Conservation (phyloP, 164 flowering plant species). For the Vitis riparia region DNA sequence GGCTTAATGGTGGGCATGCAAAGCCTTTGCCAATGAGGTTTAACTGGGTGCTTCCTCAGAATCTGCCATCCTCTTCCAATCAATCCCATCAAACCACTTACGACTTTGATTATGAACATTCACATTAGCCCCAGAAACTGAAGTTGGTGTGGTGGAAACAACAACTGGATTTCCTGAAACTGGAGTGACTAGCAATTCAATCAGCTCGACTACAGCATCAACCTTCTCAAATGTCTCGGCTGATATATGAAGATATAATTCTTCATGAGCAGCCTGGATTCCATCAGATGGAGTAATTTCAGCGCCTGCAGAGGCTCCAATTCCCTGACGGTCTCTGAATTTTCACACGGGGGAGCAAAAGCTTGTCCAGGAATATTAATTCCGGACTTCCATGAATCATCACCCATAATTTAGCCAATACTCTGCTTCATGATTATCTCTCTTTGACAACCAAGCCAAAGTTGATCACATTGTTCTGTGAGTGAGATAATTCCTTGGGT, state of each 20-base stretch:
- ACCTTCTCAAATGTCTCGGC: slow-evolving; percentile 91
- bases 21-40: too few species aligned
- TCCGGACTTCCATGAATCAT: slow-evolving; percentile 58
- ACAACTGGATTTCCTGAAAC: too few species aligned
- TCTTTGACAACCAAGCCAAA: slow-evolving; percentile 23
- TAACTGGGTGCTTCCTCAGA: too few species aligned
- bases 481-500: too few species aligned
- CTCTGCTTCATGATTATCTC: slow-evolving; percentile 65
- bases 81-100: too few species aligned
- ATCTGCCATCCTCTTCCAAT: too few species aligned
- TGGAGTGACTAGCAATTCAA: slow-evolving; percentile 60
- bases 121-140: not conserved
- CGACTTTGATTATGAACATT: too few species aligned
- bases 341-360: slow-evolving; percentile 30
- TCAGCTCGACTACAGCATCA: slow-evolving; percentile 83
- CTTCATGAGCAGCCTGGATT: slow-evolving; percentile 48
- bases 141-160: too few species aligned
- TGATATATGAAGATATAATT: slow-evolving; percentile 63
- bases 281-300: slow-evolving; percentile 59
- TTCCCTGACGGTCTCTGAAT: slow-evolving; percentile 62
- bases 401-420: slow-evolving; percentile 60
- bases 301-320: slow-evolving; percentile 39
- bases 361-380: slow-evolving; percentile 39
- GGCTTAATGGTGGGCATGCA: too few species aligned
- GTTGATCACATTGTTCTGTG: too few species aligned